Conservation (phyloP, 177 flowering plant genomes). For the Vitis hybrid region DNA sequence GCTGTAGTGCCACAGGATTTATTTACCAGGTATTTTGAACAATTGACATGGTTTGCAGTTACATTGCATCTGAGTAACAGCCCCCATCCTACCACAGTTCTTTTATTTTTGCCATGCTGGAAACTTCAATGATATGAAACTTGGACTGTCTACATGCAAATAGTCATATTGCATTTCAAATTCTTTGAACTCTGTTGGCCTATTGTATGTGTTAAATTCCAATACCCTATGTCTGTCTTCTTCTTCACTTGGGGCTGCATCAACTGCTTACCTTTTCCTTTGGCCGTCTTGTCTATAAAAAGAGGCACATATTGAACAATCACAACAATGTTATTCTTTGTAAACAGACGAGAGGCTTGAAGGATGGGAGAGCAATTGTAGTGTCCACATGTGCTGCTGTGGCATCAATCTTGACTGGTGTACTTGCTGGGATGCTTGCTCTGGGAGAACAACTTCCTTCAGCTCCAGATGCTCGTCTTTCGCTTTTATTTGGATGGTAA, state of each 20-base stretch:
- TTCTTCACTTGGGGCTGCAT: too few species aligned
- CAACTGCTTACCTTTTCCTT: too few species aligned
- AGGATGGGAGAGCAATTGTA: slow-evolving; percentile 96
- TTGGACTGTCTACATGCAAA: too few species aligned
- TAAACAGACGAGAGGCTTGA: slow-evolving; percentile 84
- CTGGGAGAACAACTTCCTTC: slow-evolving; percentile 88
- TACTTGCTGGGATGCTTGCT: slow-evolving; percentile 96
- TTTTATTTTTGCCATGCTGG: too few species aligned
- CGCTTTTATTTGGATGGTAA: slow-evolving; percentile 94
- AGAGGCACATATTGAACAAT: background rate
- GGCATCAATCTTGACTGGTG: slow-evolving; percentile 94
- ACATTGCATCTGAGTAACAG: background rate
- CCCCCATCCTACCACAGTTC: background rate
- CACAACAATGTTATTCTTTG: background rate
- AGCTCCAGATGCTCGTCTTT: slow-evolving; percentile 62
- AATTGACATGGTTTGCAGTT: background rate
- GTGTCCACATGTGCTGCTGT: slow-evolving; percentile 98
- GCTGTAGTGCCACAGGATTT: slow-evolving; percentile 90
- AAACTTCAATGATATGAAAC: too few species aligned
- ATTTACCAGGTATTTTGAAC: slow-evolving; percentile 63
- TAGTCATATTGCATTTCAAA: too few species aligned
- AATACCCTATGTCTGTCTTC: too few species aligned
- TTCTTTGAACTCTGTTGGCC: too few species aligned
- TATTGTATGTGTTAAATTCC: too few species aligned
- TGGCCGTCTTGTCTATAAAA: too few species aligned